These are phyloP conservation scores for Fraxinus angustifolia DNA, from an alignment of 305 asterid species.

Conservation along the genomic window DNA sequence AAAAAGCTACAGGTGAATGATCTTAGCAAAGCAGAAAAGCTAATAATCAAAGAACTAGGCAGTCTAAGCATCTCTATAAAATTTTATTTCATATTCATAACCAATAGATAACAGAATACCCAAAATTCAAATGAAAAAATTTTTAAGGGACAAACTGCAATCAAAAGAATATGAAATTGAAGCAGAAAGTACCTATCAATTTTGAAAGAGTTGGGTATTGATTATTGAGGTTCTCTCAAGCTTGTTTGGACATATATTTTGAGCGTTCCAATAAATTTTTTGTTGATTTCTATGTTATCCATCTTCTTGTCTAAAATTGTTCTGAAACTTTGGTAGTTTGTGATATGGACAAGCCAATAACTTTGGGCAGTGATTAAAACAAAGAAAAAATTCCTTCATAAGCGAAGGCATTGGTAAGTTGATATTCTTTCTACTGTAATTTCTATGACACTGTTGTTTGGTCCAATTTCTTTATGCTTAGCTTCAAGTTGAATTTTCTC, in stretches of 20 bases:
- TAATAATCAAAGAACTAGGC: neutral
- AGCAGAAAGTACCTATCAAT: neutral
- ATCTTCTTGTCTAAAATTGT: neutral
- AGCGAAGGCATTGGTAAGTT: neutral
- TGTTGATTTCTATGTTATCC: constrained; percentile 24
- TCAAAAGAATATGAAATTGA: neutral
- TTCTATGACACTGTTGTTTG: constrained; percentile 20
- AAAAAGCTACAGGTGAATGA: neutral
- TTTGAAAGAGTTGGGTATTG: constrained; percentile 6
- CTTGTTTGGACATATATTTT: constrained; percentile 8
- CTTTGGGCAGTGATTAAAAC: constrained; percentile 9
- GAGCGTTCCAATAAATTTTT: neutral
- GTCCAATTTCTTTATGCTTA: neutral
- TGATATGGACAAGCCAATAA: neutral
- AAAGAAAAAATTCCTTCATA: constrained; percentile 6
- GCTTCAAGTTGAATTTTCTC: neutral
- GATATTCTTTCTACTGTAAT: constrained; percentile 17
- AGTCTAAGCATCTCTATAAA: neutral
- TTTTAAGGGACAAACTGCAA: neutral
- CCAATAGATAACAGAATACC: neutral
- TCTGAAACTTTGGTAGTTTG: neutral
- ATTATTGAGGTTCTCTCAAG: neutral
- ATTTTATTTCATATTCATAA: neutral
- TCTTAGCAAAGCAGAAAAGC: neutral
- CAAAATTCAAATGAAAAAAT: neutral